Percentiles rank a stretch among this genome's conserved stretches.
Conservation (phyloP, 2,329 filamentous ascomycete species). For the Colletotrichum echinochloae region DNA sequence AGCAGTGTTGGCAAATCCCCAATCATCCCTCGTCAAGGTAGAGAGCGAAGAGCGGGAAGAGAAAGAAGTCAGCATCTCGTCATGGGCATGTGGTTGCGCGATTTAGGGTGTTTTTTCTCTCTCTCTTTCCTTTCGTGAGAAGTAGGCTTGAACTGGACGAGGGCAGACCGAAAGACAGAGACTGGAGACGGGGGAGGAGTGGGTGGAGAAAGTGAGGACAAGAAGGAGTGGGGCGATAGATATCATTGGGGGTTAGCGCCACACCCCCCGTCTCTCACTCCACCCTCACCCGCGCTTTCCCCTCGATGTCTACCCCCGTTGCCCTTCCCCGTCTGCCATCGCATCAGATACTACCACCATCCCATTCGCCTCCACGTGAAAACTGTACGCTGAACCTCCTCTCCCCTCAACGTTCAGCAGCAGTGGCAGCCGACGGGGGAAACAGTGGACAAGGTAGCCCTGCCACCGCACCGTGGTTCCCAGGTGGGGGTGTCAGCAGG, state of each 20-base stretch:
- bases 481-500: constrained; percentile 37
- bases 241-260: background rate
- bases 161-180: constrained; percentile 18
- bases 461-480: constrained; percentile 36
- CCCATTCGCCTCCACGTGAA: constrained; percentile 39
- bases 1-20: background rate
- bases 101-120: constrained; percentile 37
- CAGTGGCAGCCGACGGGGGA: constrained; percentile 18
- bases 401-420: constrained; percentile 37
- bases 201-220: background rate
- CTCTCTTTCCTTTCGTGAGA: too few species aligned
- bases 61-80: constrained; percentile 24
- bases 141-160: constrained; percentile 4
- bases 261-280: constrained; percentile 4
- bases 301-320: background rate
- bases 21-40: background rate
- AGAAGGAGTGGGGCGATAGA: background rate
- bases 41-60: constrained; percentile 15
- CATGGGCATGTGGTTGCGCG: constrained; percentile 38
- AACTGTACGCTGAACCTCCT: constrained; percentile 34
- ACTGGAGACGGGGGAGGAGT: background rate
- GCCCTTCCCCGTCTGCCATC: constrained; percentile 15
- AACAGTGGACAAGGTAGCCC: constrained; percentile 35
- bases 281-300: background rate
- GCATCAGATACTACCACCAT: constrained; percentile 25